phyloP scores from a whole-genome alignment of 106 monocot species.

The Xerophyta viscosa region DNA sequence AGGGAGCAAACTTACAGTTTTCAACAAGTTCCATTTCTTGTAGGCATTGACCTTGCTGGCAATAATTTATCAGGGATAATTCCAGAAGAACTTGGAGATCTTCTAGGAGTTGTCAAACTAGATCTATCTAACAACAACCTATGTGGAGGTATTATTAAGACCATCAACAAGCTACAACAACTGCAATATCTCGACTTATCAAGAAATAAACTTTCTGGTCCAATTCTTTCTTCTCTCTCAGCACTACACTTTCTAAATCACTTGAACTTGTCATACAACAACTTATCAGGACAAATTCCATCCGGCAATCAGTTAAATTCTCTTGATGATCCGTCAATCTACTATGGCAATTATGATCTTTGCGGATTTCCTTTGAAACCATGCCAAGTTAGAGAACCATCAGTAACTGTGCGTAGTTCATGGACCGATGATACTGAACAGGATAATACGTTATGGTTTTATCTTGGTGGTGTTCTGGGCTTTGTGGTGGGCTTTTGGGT shows the following conservation, averaged over 20 bases:
- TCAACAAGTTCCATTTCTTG: too few species aligned
- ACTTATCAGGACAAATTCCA: constrained; percentile 1
- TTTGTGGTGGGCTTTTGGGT: neutral
- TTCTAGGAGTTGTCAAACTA: neutral
- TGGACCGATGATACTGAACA: neutral
- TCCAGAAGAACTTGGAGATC: neutral
- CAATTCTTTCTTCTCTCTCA: constrained; percentile 16
- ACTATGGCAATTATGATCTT: neutral
- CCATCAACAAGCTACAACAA: neutral
- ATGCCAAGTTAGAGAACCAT: neutral
- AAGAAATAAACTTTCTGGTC: constrained; percentile 16
- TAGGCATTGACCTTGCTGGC: too few species aligned
- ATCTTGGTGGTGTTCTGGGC: neutral
- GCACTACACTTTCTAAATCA: neutral
- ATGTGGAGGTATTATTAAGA: neutral
- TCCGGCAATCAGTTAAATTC: neutral
- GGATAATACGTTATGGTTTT: neutral
- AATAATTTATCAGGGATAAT: too few species aligned
- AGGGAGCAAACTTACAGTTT: too few species aligned
- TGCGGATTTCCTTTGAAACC: neutral
- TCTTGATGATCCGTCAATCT: neutral
- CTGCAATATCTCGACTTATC: constrained; percentile 20
- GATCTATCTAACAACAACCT: constrained; percentile 3
- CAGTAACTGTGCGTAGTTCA: too few species aligned
- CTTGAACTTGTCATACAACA: constrained; percentile 15